These are phyloP conservation scores for Scheffersomyces lignosus DNA, from an alignment of 805 yeast species.

Conservation along the genomic window DNA sequence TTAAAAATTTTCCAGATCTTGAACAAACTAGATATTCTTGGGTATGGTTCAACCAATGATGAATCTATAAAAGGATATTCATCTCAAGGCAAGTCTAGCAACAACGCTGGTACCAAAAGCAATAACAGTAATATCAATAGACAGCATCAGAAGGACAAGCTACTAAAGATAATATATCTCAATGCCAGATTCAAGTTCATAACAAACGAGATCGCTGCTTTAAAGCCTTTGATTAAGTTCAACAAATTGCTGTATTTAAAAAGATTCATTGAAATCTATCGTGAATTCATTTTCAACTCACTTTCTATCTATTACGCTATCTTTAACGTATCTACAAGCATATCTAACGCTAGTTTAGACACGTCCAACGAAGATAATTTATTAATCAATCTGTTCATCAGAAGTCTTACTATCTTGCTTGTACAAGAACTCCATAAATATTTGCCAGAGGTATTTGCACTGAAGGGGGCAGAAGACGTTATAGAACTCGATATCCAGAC, in stretches of 20 bases:
- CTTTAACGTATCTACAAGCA: slow-evolving; percentile 36
- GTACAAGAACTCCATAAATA: slow-evolving; percentile 21
- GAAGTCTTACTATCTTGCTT: slow-evolving; percentile 27
- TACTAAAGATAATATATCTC: slow-evolving; percentile 55
- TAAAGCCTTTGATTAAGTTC: slow-evolving; percentile 54
- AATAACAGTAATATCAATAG: slow-evolving; percentile 3
- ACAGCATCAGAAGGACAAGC: slow-evolving; percentile 13
- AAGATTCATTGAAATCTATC: slow-evolving; percentile 75
- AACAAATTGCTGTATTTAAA: slow-evolving; percentile 65
- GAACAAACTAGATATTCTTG: slow-evolving; percentile 57
- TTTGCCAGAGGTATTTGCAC: slow-evolving; percentile 18
- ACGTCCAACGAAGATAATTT: slow-evolving; percentile 20
- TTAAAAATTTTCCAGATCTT: slow-evolving; percentile 78
- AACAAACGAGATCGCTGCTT: slow-evolving; percentile 55
- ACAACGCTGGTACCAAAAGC: slow-evolving; percentile 1
- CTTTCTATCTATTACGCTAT: slow-evolving; percentile 65
- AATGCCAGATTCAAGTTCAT: slow-evolving; percentile 72
- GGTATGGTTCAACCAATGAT: slow-evolving; percentile 1
- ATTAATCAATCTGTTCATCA: slow-evolving; percentile 29
- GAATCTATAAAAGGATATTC: too few relatives aligned
- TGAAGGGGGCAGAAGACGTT: slow-evolving; percentile 11
- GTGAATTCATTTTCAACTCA: slow-evolving; percentile 81
- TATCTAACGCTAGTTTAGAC: slow-evolving; percentile 14
- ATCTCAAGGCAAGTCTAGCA: slow-evolving; percentile 7
- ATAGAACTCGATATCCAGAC: slow-evolving; percentile 37